Evolutionary conservation across 2,329 filamentous ascomycete species (phyloP).

Genomic region (Colletotrichum higginsianum): DNA sequence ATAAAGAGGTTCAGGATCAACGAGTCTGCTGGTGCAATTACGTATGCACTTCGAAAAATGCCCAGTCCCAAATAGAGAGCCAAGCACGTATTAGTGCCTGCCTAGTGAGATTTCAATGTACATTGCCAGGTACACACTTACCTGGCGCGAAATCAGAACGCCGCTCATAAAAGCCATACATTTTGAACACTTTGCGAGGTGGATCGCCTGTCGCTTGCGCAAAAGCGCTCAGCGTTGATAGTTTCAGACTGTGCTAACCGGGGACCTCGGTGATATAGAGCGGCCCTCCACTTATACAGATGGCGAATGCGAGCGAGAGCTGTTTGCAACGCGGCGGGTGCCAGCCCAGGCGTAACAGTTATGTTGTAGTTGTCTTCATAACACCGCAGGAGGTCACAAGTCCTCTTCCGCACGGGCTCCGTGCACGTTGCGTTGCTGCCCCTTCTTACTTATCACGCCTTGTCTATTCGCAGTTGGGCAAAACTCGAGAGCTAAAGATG

Average conservation of each 20-base stretch:
- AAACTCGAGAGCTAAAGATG: no score
- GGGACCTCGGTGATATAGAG: constrained; percentile 95
- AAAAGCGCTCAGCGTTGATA: constrained; percentile 67
- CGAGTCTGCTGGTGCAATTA: neutral
- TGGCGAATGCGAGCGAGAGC: no score
- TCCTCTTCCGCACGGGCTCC: no score
- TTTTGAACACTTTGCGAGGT: neutral
- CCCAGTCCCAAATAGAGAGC: neutral
- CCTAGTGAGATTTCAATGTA: no score
- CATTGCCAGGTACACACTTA: neutral
- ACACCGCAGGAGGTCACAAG: no score
- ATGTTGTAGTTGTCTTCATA: no score
- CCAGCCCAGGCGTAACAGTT: no score
- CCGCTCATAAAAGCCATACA: neutral
- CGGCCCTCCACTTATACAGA: constrained; percentile 88
- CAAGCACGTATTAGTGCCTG: neutral
- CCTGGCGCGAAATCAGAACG: neutral
- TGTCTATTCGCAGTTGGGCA: no score
- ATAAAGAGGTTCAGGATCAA: neutral
- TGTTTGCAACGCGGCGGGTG: no score
- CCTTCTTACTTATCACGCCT: no score
- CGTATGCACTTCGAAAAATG: neutral
- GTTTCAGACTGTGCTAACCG: constrained; percentile 80
- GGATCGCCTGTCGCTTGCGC: neutral
- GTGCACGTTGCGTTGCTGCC: no score